Conservation (phyloP, 495 filamentous ascomycete genomes). For the Penicillium paxilli region DNA sequence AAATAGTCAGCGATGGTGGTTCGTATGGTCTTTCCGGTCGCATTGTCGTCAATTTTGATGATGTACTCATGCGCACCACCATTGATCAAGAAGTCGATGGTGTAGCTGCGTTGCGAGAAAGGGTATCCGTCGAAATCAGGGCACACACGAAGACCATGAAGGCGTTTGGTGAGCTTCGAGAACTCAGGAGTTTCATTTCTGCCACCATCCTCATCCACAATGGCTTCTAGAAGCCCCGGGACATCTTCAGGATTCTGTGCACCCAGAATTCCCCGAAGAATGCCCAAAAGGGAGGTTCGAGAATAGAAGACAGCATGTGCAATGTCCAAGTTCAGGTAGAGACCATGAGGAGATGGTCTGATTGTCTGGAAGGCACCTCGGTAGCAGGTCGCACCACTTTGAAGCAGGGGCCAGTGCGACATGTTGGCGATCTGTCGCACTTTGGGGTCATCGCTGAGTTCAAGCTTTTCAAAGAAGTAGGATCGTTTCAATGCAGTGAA, state of each 20-base stretch:
- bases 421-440: conserved; percentile 32
- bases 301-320: conserved; percentile 43
- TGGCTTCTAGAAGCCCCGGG: not conserved
- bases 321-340: conserved; percentile 78
- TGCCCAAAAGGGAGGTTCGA: conserved; percentile 32
- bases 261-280: conserved; percentile 9
- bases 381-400: conserved; percentile 67
- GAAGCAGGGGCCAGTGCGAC: conserved; percentile 7
- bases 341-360: conserved; percentile 59
- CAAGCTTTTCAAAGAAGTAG: conserved; percentile 59
- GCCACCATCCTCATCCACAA: conserved; percentile 8
- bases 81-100: conserved; percentile 60
- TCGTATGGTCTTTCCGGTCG: conserved; percentile 34
- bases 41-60: conserved; percentile 57
- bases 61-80: conserved; percentile 52
- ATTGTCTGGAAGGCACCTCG: conserved; percentile 85
- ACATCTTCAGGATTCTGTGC: conserved; percentile 17
- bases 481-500: conserved; percentile 71
- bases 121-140: conserved; percentile 59
- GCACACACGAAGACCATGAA: conserved; percentile 66
- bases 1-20: conserved; percentile 70
- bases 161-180: conserved; percentile 37
- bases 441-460: conserved; percentile 31
- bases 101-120: conserved; percentile 52
- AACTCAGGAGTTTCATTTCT: conserved; percentile 21